phyloP scores from a whole-genome alignment of 2,329 filamentous ascomycete genomes.

The Mycocentrospora acerina region DNA sequence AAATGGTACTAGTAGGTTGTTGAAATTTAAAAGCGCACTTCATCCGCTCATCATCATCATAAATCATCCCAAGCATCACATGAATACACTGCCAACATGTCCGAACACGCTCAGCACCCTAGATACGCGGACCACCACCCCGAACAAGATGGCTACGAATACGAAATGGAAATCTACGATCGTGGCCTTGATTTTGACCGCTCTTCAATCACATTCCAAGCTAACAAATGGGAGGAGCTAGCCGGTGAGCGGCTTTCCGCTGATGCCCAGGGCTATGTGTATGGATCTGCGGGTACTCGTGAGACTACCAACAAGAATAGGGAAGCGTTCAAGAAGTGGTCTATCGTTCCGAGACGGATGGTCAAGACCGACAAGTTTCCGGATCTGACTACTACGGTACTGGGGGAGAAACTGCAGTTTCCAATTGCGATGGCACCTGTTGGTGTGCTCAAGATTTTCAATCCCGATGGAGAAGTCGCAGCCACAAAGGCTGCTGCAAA shows the following conservation, averaged over 20 bases:
- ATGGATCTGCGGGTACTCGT: slow-evolving; percentile 34
- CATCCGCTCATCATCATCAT: too few species aligned
- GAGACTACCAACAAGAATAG: slow-evolving; percentile 36
- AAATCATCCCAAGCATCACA: background rate
- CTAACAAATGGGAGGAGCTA: slow-evolving; percentile 20
- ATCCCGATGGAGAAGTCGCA: slow-evolving; percentile 64
- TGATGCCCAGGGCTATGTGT: slow-evolving; percentile 37
- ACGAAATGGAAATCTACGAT: slow-evolving; percentile 34
- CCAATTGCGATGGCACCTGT: slow-evolving; percentile 66
- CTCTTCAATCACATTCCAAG: slow-evolving; percentile 37
- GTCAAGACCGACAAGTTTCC: slow-evolving; percentile 14
- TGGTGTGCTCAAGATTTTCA: slow-evolving; percentile 66
- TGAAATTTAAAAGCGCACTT: too few species aligned
- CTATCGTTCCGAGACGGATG: slow-evolving; percentile 19
- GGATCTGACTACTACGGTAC: slow-evolving; percentile 23
- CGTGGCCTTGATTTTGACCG: slow-evolving; percentile 36
- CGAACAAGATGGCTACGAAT: slow-evolving; percentile 20
- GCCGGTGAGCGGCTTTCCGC: slow-evolving; percentile 31
- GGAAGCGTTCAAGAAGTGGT: slow-evolving; percentile 26
- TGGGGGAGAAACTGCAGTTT: slow-evolving; percentile 46
- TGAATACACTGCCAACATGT: slow-evolving; percentile 5
- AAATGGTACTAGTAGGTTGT: background rate
- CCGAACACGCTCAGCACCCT: slow-evolving; percentile 12
- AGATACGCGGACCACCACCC: slow-evolving; percentile 11
- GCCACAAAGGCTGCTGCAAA: slow-evolving; percentile 61